phyloP scores from a whole-genome alignment of 1,139 yeast genomes.

The Blastobotrys buckinghamii region DNA sequence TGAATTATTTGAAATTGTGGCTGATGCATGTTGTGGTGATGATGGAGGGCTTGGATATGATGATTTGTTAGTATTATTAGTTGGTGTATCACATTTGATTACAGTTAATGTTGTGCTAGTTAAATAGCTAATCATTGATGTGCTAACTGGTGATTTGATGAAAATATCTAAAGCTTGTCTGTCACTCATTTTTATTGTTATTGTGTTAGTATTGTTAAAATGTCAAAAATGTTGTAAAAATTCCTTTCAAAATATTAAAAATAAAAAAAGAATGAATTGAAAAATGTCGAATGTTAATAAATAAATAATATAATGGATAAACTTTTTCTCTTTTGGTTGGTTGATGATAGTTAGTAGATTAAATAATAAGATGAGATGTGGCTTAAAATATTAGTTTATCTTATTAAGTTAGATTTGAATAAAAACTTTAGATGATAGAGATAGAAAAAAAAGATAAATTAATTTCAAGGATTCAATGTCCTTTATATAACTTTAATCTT shows the following conservation, averaged over 20 bases:
- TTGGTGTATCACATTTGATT: slow-evolving; percentile 46
- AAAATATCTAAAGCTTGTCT: slow-evolving; percentile 65
- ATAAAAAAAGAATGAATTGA: neutral
- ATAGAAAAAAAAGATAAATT: neutral
- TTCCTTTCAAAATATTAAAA: neutral
- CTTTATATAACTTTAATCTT: neutral
- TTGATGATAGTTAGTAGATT: too few species aligned
- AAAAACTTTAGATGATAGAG: neutral
- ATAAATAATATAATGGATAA: too few species aligned
- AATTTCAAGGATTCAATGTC: neutral
- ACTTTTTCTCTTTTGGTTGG: too few species aligned
- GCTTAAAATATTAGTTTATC: too few species aligned
- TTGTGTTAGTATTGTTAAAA: neutral
- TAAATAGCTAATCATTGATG: slow-evolving; percentile 74
- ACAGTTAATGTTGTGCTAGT: slow-evolving; percentile 78
- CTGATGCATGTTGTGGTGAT: neutral
- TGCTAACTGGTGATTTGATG: slow-evolving; percentile 67
- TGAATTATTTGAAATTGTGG: slow-evolving; percentile 1
- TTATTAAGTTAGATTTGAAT: too few species aligned
- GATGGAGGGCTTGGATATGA: slow-evolving; percentile 42
- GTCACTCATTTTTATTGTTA: slow-evolving; percentile 38
- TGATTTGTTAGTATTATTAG: slow-evolving; percentile 33
- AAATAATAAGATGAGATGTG: too few species aligned
- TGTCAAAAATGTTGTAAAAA: neutral
- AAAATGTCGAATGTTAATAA: neutral